Evolutionary conservation across 1,284 basidiomycete genomes (phyloP), one percentile per base, ranked within the genome.

Genomic region (Tremellales sp.): DNA sequence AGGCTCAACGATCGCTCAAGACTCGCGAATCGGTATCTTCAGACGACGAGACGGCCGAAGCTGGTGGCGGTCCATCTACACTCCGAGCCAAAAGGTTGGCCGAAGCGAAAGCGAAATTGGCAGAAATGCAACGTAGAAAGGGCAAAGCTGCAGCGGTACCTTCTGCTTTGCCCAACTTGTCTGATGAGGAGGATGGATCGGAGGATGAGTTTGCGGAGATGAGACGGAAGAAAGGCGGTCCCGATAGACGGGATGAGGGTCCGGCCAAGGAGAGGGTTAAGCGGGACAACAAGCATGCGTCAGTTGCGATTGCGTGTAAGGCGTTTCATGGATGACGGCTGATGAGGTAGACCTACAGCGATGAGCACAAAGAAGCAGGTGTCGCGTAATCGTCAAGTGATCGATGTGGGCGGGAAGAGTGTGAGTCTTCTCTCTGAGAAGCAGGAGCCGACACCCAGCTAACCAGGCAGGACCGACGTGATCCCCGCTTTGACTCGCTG

Each of bases 261-360:
- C 66, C 68, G 31, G 76, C 75, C 45, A 75, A 69, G 26, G 77
- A 79, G 48, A 76, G 81, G 5, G 67, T 78, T 21, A 87, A 86
- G 69, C 79, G 93, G 40, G 73, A 81, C 3, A 83, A 82, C 69
- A 97, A 97, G 68, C 87, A 96, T 75, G 91, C 93, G 86, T 93
- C 73, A 61, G 89, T 80, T n/a, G 11, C 17, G 12, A 1, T 40
- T n/a, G n/a, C n/a, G n/a, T n/a, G n/a, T n/a, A n/a, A n/a, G n/a
- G n/a, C n/a, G n/a, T 22, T 13, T 10, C n/a, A 24, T 24, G 26
- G 44, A 17, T 11, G n/a, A 31, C 37, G 40, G 43, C 46, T 58
- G 36, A 54, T 40, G 3, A 40, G 11, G 36, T 52, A 94, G 89
- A 1, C 94, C 91, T 3, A 81, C 77, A 35, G 89, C 90, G 62